phyloP scores from a whole-genome alignment of 1,139 yeast species.

The Yamadazyma pseudoaaseri region DNA sequence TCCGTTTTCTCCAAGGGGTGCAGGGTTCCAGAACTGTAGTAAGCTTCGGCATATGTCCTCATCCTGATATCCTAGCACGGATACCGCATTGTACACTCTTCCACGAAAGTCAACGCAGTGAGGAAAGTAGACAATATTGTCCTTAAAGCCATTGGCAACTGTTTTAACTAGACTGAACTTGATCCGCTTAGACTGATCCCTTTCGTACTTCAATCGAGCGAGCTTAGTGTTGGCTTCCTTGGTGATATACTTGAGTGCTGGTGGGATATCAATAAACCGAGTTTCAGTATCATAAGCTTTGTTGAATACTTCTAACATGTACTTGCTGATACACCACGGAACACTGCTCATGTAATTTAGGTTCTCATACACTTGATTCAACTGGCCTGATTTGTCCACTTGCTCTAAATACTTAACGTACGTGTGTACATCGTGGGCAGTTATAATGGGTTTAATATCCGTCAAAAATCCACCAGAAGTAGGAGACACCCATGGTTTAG shows the following conservation, averaged over 20 bases:
- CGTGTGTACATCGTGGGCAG: conserved; percentile 18
- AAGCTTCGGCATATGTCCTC: conserved; percentile 36
- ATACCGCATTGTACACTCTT: conserved; percentile 40
- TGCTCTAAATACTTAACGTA: conserved; percentile 22
- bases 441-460: conserved; percentile 25
- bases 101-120: conserved; percentile 45
- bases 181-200: conserved; percentile 19
- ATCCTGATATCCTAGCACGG: conserved; percentile 35
- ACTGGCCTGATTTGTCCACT: conserved; percentile 34
- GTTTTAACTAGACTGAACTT: conserved; percentile 18
- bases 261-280: conserved; percentile 34
- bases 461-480: conserved; percentile 35
- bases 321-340: conserved; percentile 39
- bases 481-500: conserved; percentile 37
- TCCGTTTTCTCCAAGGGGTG: conserved; percentile 36
- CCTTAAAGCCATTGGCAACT: conserved; percentile 26
- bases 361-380: conserved; percentile 29
- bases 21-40: conserved; percentile 39
- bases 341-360: conserved; percentile 28
- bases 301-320: conserved; percentile 23
- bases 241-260: conserved; percentile 10
- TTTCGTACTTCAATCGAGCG: conserved; percentile 1
- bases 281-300: conserved; percentile 17
- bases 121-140: conserved; percentile 36
- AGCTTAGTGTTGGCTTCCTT: background rate